A percentile compares a stretch with the other conserved stretches of the same genome.
Evolutionary conservation across 371 early-diverging fungal species (phyloP).

Genomic region (Saksenaea oblongispora): DNA sequence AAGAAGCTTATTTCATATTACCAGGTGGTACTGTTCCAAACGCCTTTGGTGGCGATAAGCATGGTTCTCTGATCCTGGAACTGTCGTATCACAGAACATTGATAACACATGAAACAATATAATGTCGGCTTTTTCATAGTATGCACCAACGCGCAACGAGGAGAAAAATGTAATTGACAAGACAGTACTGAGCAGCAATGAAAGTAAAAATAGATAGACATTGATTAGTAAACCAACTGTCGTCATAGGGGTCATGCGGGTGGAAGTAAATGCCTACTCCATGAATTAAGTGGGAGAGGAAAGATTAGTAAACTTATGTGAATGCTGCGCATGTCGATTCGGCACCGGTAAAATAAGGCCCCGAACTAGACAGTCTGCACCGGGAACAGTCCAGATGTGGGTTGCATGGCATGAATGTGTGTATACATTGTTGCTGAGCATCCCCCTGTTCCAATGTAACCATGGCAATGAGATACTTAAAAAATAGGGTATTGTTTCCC

Average conservation of each 20-base stretch:
- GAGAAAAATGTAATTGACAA: neutral
- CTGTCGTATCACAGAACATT: neutral
- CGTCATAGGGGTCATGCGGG: no score
- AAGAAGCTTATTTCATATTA: neutral
- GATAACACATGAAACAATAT: neutral
- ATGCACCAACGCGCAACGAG: neutral
- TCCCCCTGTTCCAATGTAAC: neutral
- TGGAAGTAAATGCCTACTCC: no score
- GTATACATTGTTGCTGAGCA: neutral
- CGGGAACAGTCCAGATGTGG: neutral
- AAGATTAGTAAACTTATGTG: neutral
- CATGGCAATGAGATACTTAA: neutral
- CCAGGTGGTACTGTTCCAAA: neutral
- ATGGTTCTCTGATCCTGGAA: neutral
- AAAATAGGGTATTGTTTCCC: neutral
- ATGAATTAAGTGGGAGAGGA: neutral
- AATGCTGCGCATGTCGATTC: neutral
- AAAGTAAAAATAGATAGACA: neutral
- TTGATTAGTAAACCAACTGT: neutral
- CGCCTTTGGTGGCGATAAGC: neutral
- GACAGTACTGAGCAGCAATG: neutral
- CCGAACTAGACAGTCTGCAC: neutral
- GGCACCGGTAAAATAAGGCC: conserved; percentile 1
- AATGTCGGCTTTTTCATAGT: neutral
- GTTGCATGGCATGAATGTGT: neutral